Conservation (phyloP, 2,329 filamentous ascomycete genomes). For the Exutisphaerella laricina region DNA sequence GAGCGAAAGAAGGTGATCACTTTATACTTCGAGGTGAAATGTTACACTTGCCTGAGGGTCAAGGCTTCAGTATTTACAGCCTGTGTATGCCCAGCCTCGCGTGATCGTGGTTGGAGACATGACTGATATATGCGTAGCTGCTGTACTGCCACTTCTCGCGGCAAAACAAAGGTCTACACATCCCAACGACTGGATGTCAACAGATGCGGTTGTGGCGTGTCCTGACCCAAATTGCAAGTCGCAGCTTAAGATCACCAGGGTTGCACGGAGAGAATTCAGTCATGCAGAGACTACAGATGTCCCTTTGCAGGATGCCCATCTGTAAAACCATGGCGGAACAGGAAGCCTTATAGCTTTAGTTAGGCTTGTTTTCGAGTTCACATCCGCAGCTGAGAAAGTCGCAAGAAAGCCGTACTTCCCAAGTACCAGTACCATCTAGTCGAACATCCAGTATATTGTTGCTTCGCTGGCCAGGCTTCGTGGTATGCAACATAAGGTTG, state of each 20-base stretch:
- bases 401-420: no score
- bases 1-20: slow-evolving; percentile 19
- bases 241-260: slow-evolving; percentile 15
- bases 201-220: slow-evolving; percentile 20
- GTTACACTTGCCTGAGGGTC: slow-evolving; percentile 18
- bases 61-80: slow-evolving; percentile 24
- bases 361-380: no score
- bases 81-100: slow-evolving; percentile 12
- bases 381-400: no score
- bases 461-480: no score
- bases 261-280: slow-evolving; percentile 13
- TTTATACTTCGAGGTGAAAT: slow-evolving; percentile 23
- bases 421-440: no score
- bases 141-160: slow-evolving; percentile 21
- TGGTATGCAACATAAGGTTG: no score
- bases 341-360: no score
- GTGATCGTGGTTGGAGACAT: background rate
- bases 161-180: slow-evolving; percentile 19
- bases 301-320: slow-evolving; percentile 7
- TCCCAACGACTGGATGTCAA: slow-evolving; percentile 22
- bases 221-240: slow-evolving; percentile 19
- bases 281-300: slow-evolving; percentile 22
- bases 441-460: no score
- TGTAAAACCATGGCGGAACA: no score
- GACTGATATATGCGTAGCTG: slow-evolving; percentile 13